Percentiles rank a stretch among this genome's conserved stretches.
Conservation (phyloP, 768 basidiomycete species). For the Albatrellus ellisii region DNA sequence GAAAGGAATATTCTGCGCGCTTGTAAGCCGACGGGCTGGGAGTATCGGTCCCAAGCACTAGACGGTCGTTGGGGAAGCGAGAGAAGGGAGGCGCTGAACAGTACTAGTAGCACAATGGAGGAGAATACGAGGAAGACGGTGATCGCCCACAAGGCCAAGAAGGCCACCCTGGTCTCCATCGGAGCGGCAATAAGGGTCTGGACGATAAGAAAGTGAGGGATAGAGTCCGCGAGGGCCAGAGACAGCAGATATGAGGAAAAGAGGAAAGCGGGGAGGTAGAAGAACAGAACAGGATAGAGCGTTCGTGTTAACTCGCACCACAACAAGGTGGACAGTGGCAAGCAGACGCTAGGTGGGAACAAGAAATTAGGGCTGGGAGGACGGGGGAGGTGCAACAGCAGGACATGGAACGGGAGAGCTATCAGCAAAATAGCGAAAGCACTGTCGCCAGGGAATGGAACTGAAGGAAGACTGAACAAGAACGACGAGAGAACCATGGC, state of each 20-base stretch:
- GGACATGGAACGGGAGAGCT: constrained; percentile 26
- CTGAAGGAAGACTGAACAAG: constrained; percentile 26
- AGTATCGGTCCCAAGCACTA: constrained; percentile 36
- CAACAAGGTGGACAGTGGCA: constrained; percentile 35
- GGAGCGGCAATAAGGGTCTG: constrained; percentile 17
- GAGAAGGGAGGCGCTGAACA: constrained; percentile 16
- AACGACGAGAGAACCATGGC: constrained; percentile 29
- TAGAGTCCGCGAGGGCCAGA: constrained; percentile 28
- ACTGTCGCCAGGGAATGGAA: constrained; percentile 26
- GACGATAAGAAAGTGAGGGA: constrained; percentile 13
- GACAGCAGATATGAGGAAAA: constrained; percentile 33
- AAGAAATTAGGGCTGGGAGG: constrained; percentile 33
- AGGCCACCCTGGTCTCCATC: constrained; percentile 32
- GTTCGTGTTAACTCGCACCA: constrained; percentile 24
- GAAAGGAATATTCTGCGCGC: constrained; percentile 30
- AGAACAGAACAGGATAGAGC: constrained; percentile 27
- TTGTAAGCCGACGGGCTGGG: constrained; percentile 25
- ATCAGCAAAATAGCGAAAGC: constrained; percentile 30
- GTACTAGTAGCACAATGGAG: constrained; percentile 23
- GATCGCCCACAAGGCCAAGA: constrained; percentile 25
- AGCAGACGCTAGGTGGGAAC: constrained; percentile 21
- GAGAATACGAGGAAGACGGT: constrained; percentile 23
- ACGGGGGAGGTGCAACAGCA: constrained; percentile 33
- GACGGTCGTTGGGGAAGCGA: constrained; percentile 2
- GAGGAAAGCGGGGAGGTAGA: constrained; percentile 37